Conservation (phyloP, 176 grass and related monocot species). For the Poa pratensis region DNA sequence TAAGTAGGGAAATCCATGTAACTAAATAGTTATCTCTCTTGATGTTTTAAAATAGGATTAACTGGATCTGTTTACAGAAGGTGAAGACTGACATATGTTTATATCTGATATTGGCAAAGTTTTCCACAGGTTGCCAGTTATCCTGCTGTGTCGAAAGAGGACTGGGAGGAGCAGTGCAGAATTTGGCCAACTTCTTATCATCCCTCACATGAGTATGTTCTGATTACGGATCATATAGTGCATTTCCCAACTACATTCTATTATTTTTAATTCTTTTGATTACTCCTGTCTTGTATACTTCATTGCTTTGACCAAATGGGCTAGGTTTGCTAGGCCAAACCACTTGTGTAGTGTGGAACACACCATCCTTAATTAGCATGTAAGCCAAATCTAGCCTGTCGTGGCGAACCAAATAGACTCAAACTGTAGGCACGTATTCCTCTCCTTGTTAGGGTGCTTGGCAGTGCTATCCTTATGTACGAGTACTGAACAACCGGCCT, state of each 20-base stretch:
- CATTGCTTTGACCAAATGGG: not conserved
- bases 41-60: not conserved
- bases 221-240: not conserved
- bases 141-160: conserved; percentile 72
- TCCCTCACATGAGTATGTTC: conserved; percentile 59
- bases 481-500: not conserved
- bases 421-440: not conserved
- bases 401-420: not conserved
- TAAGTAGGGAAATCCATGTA: not conserved
- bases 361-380: not conserved
- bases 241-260: conserved; percentile 9
- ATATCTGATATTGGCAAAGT: not conserved
- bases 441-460: not conserved
- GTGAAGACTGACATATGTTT: not conserved
- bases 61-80: not conserved
- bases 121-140: conserved; percentile 25
- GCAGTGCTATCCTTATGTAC: not conserved
- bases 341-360: not conserved
- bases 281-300: not conserved
- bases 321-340: not conserved
- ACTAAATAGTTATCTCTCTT: not conserved
- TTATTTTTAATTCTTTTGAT: not conserved
- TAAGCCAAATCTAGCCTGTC: not conserved
- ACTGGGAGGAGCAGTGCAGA: conserved; percentile 87
- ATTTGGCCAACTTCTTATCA: conserved; percentile 92